Evolutionary conservation across 257 asterid genomes (phyloP).

Genomic region (Coffea eugenioides): DNA sequence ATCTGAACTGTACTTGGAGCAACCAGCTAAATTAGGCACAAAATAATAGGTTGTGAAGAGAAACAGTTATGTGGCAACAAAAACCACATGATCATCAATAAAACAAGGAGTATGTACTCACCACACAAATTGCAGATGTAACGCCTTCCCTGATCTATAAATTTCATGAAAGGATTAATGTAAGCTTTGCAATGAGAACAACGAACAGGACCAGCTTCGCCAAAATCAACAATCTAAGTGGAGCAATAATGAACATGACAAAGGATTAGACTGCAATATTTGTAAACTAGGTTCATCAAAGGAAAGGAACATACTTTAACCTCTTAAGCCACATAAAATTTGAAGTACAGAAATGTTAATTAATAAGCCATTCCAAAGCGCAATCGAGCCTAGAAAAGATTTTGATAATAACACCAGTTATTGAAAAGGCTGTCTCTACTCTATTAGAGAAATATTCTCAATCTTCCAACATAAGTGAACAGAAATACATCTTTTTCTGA

Average conservation of each 20-base stretch:
- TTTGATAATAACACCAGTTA: background rate
- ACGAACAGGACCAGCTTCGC: slow-evolving; percentile 97
- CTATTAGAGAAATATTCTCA: background rate
- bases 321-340: background rate
- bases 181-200: slow-evolving; percentile 99
- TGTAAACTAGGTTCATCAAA: background rate
- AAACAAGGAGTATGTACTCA: slow-evolving; percentile 34
- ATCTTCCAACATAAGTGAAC: slow-evolving; percentile 4
- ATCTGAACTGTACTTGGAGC: background rate
- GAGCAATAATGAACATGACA: background rate
- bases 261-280: slow-evolving; percentile 6
- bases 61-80: background rate
- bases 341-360: background rate
- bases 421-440: background rate
- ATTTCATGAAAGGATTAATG: slow-evolving; percentile 94
- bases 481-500: background rate
- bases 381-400: background rate
- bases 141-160: slow-evolving; percentile 92
- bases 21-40: background rate
- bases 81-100: background rate
- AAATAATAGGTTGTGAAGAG: background rate
- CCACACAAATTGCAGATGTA: slow-evolving; percentile 97
- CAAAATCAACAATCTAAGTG: slow-evolving; percentile 90
- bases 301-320: background rate
- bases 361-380: slow-evolving; percentile 1